Conservation (phyloP, 208 protist genomes). For the Acanthamoeba royreba region DNA sequence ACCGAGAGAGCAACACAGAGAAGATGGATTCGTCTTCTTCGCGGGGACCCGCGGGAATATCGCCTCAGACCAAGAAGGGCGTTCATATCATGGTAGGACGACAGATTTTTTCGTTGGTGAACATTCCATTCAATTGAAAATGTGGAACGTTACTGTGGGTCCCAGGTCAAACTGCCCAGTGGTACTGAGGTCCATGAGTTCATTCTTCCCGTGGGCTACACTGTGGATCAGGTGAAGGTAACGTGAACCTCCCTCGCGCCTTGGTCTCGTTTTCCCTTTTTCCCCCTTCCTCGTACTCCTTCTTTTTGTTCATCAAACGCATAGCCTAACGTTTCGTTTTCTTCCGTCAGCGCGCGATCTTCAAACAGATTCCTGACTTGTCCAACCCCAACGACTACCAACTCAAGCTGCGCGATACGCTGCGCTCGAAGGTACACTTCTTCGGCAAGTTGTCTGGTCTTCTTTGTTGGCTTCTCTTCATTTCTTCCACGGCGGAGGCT, state of each 20-base stretch:
- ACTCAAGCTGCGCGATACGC: constrained; percentile 23
- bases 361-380: constrained; percentile 40
- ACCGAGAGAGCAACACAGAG: background rate
- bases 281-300: background rate
- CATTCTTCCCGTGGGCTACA: constrained; percentile 28
- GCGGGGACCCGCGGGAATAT: background rate
- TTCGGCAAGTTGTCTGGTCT: no score
- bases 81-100: background rate
- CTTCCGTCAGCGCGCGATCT: background rate
- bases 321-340: no score
- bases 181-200: constrained; percentile 40
- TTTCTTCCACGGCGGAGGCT: background rate
- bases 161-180: constrained; percentile 34
- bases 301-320: background rate
- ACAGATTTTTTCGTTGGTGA: background rate
- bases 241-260: background rate
- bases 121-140: background rate
- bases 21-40: background rate
- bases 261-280: background rate
- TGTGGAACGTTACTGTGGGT: background rate
- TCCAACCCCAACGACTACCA: constrained; percentile 36
- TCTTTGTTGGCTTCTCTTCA: background rate
- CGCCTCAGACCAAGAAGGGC: background rate
- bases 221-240: constrained; percentile 41
- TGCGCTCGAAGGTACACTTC: background rate